Percentiles rank a stretch among this genome's conserved stretches.
phyloP scores from a whole-genome alignment of 225 moss, liverwort and hornwort species.

The Antitrichia curtipendula region DNA sequence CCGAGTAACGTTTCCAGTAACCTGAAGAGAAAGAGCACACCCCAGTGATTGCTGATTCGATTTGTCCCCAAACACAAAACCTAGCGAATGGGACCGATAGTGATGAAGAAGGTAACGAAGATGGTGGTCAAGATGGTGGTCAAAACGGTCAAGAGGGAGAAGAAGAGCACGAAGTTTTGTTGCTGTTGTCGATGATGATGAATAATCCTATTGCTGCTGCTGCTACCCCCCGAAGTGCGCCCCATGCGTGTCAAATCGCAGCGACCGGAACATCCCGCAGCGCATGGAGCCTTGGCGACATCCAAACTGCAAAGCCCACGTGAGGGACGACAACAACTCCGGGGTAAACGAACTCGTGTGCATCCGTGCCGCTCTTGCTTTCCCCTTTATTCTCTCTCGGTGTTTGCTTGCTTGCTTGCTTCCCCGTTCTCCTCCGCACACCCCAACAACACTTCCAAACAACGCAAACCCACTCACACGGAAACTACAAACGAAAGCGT shows the following conservation, averaged over 20 bases:
- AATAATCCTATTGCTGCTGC: neutral
- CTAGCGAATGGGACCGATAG: neutral
- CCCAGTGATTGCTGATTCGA: neutral
- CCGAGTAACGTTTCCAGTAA: slow-evolving; percentile 9
- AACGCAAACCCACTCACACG: neutral
- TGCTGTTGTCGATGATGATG: neutral
- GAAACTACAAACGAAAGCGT: neutral
- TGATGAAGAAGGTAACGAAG: neutral
- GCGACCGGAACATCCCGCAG: slow-evolving; percentile 27
- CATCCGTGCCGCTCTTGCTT: neutral
- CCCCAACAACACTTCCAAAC: neutral
- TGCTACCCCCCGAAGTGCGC: neutral
- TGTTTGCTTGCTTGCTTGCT: neutral
- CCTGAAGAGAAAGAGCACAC: slow-evolving; percentile 70
- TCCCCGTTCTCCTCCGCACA: neutral
- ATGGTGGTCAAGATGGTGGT: neutral
- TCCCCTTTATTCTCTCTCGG: neutral
- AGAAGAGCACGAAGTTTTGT: neutral
- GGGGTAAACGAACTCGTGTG: neutral
- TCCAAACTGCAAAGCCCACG: slow-evolving; percentile 31
- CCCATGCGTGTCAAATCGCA: slow-evolving; percentile 12
- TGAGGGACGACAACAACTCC: slow-evolving; percentile 21
- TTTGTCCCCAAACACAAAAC: neutral
- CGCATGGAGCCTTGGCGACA: slow-evolving; percentile 20
- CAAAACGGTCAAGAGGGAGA: neutral